phyloP scores from a whole-genome alignment of 306 rosid species.

The Cicer chorassanicum region DNA sequence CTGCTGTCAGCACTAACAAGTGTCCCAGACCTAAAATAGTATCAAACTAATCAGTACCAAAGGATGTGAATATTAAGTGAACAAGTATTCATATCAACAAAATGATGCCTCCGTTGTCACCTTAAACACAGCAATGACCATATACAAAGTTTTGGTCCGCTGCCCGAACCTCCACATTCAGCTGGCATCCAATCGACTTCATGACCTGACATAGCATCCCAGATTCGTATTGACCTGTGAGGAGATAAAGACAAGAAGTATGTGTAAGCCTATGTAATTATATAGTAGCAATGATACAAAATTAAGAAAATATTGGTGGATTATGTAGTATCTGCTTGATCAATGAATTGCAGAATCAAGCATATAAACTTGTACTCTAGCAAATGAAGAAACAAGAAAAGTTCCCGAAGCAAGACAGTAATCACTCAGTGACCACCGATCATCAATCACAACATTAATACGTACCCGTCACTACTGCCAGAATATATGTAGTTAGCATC shows the following conservation, averaged over 20 bases:
- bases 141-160: conserved; percentile 65
- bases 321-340: background rate
- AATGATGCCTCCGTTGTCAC: conserved; percentile 49
- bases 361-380: background rate
- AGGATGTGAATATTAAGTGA: background rate
- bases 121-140: conserved; percentile 84
- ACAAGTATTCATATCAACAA: conserved; percentile 2
- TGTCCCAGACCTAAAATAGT: conserved; percentile 75
- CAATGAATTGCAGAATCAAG: background rate
- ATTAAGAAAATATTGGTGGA: background rate
- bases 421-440: background rate
- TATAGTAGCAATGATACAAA: background rate
- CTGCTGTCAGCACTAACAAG: conserved; percentile 97
- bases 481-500: conserved; percentile 73
- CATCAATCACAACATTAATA: conserved; percentile 18
- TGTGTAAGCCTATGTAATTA: background rate
- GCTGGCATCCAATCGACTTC: conserved; percentile 84
- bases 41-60: conserved; percentile 36
- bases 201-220: conserved; percentile 66
- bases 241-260: conserved; percentile 11
- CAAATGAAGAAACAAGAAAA: background rate
- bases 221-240: conserved; percentile 74
- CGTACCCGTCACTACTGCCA: conserved; percentile 95
- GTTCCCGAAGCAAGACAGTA: background rate
- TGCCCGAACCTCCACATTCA: conserved; percentile 43